phyloP scores from a whole-genome alignment of 192 early-diverging fungal species.

The Backusella australiensis region DNA sequence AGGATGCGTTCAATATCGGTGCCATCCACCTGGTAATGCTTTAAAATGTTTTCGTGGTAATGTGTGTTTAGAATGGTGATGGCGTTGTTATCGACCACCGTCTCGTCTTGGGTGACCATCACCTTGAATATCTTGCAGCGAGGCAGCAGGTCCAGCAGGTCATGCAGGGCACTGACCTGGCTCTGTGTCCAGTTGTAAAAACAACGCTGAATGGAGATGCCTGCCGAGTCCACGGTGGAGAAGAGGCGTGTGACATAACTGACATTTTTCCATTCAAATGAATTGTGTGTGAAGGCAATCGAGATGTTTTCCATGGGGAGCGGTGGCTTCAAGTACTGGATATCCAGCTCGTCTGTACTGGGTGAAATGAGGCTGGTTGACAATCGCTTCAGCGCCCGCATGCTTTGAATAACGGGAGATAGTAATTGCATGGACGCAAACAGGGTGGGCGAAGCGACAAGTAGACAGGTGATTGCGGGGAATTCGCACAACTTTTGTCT shows the following conservation, averaged over 20 bases:
- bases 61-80: not conserved
- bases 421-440: not conserved
- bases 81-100: not conserved
- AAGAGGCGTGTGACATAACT: not conserved
- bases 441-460: not conserved
- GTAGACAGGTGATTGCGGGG: not conserved
- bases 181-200: not conserved
- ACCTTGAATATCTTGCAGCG: not conserved
- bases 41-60: not conserved
- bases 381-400: not conserved
- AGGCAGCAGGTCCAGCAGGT: not conserved
- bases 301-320: not conserved
- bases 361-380: not conserved
- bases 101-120: not conserved
- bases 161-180: not conserved
- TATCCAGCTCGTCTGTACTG: not conserved
- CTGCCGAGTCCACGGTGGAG: not conserved
- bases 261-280: conserved; percentile 1
- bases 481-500: conserved; percentile 1
- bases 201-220: not conserved
- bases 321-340: not conserved
- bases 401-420: not conserved
- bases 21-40: not conserved
- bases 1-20: not conserved
- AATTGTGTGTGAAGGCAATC: not conserved